phyloP scores from a whole-genome alignment of 2,329 filamentous ascomycete species.

The Venturia carpophila region DNA sequence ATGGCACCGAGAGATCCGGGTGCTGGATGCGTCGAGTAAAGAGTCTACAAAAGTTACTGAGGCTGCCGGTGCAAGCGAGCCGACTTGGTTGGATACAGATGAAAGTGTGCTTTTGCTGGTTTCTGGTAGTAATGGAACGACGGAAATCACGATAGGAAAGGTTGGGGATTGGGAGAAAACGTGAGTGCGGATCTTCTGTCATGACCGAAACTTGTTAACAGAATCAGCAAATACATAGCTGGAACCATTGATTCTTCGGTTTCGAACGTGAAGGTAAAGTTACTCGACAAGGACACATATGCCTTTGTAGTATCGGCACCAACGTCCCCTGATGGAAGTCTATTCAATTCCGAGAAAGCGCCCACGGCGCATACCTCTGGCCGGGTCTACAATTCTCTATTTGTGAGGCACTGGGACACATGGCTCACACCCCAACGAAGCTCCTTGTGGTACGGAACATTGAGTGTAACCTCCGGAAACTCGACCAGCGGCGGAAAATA shows the following conservation, averaged over 20 bases:
- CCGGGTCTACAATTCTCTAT: conserved; percentile 65
- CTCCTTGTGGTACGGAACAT: conserved; percentile 63
- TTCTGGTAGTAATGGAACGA: conserved; percentile 35
- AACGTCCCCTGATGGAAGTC: conserved; percentile 58
- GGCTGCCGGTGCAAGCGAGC: conserved; percentile 57
- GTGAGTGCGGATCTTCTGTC: conserved; percentile 22
- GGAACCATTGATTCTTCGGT: conserved; percentile 40
- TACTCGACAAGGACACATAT: conserved; percentile 31
- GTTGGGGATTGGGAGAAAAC: conserved; percentile 28
- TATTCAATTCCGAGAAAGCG: conserved; percentile 58
- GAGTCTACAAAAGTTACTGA: conserved; percentile 59
- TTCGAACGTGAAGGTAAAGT: conserved; percentile 40
- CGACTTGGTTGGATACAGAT: conserved; percentile 69
- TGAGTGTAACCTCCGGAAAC: conserved; percentile 33
- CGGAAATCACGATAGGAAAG: conserved; percentile 31
- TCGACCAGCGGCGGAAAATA: conserved; percentile 26
- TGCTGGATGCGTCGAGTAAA: conserved; percentile 62
- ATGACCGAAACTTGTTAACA: not conserved
- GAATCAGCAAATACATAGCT: conserved; percentile 32
- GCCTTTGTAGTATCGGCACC: conserved; percentile 49
- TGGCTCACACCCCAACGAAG: conserved; percentile 62
- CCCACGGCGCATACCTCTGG: conserved; percentile 49
- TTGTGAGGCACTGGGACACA: conserved; percentile 77
- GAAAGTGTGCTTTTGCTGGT: conserved; percentile 47
- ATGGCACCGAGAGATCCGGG: conserved; percentile 56